Percentiles rank a stretch among this genome's conserved stretches.
Conservation (phyloP, 371 early-diverging fungal genomes). For the Cokeromyces recurvatus region DNA sequence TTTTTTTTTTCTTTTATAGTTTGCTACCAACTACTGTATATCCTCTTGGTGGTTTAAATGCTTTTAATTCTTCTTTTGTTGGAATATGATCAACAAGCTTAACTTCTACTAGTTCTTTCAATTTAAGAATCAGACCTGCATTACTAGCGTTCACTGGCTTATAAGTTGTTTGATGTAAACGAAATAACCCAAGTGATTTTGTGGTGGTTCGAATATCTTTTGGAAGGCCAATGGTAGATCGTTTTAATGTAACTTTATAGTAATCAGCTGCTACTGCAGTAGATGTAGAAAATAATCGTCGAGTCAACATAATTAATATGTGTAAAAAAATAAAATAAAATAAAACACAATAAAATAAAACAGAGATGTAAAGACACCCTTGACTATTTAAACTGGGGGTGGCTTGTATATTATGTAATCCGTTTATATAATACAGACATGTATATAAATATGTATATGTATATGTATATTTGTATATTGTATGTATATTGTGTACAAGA, state of each 20-base stretch:
- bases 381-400: conserved; percentile 1
- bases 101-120: conserved; percentile 76
- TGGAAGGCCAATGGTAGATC: conserved; percentile 58
- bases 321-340: neutral
- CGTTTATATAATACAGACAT: too few relatives aligned
- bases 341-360: too few relatives aligned
- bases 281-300: conserved; percentile 30
- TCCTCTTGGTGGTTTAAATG: conserved; percentile 45
- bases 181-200: conserved; percentile 53
- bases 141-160: conserved; percentile 56
- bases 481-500: too few relatives aligned
- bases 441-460: too few relatives aligned
- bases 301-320: conserved; percentile 15
- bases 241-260: conserved; percentile 55
- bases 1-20: too few relatives aligned
- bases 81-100: conserved; percentile 62
- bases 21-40: conserved; percentile 55
- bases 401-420: too few relatives aligned
- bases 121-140: conserved; percentile 74
- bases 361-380: neutral
- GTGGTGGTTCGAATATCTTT: conserved; percentile 50
- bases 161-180: conserved; percentile 55
- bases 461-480: too few relatives aligned
- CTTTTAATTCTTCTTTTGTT: conserved; percentile 27
- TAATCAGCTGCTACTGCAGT: conserved; percentile 32